Conservation (phyloP, 768 basidiomycete genomes). For the Tephrocybe sp. region DNA sequence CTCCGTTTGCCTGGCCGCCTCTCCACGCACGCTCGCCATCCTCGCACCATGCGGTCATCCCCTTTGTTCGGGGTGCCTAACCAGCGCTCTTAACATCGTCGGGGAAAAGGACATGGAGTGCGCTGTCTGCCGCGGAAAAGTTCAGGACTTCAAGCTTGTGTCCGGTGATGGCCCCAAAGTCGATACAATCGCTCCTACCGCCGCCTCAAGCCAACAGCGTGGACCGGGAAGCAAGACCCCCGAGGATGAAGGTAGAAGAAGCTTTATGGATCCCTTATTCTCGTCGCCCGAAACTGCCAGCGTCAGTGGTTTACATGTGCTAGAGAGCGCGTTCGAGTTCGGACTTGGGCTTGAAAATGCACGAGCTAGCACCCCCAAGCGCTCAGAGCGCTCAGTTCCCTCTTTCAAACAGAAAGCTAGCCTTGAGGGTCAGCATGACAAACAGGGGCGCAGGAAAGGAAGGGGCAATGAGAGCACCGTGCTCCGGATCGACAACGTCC, state of each 20-base stretch:
- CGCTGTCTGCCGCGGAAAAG: constrained; percentile 70
- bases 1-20: constrained; percentile 57
- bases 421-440: constrained; percentile 9
- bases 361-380: constrained; percentile 43
- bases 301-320: constrained; percentile 18
- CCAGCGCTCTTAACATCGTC: constrained; percentile 84
- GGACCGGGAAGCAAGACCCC: constrained; percentile 16
- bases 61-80: constrained; percentile 78
- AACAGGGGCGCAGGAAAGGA: constrained; percentile 5
- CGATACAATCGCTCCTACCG: not conserved
- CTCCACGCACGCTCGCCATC: constrained; percentile 50
- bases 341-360: constrained; percentile 31
- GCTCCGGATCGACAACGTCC: constrained; percentile 83
- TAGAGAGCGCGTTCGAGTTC: constrained; percentile 41
- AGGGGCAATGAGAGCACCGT: constrained; percentile 49
- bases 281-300: constrained; percentile 28
- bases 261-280: constrained; percentile 33
- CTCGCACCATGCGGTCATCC: constrained; percentile 75
- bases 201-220: not conserved
- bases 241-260: constrained; percentile 12
- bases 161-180: constrained; percentile 13
- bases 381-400: constrained; percentile 19
- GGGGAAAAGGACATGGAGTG: constrained; percentile 89
- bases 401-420: not conserved
- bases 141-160: constrained; percentile 64